phyloP scores from a whole-genome alignment of 768 basidiomycete species.

The Psilocybe azurescens region DNA sequence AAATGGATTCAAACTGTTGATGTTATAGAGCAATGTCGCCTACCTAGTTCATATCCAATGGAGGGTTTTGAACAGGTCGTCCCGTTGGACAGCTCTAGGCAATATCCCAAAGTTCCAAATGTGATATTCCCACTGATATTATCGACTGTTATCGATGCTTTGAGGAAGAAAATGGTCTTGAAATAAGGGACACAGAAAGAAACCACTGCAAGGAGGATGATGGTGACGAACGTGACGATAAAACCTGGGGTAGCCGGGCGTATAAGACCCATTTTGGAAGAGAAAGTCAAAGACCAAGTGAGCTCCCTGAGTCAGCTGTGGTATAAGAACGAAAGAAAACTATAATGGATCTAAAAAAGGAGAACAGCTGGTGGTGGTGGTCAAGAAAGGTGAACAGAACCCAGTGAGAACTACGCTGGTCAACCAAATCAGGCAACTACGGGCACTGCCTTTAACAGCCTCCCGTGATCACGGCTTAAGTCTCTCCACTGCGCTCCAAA shows the following conservation, averaged over 20 bases:
- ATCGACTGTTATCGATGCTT: slow-evolving; percentile 60
- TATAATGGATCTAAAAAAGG: slow-evolving; percentile 6
- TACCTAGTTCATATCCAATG: slow-evolving; percentile 89
- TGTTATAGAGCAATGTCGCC: slow-evolving; percentile 31
- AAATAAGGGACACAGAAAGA: slow-evolving; percentile 91
- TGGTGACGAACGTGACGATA: slow-evolving; percentile 79
- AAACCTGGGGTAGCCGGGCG: slow-evolving; percentile 93
- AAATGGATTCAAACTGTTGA: neutral
- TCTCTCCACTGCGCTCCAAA: neutral
- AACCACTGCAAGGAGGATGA: slow-evolving; percentile 81
- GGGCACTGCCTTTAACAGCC: slow-evolving; percentile 11
- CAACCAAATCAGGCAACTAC: slow-evolving; percentile 12
- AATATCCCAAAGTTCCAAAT: slow-evolving; percentile 93
- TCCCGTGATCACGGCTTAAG: slow-evolving; percentile 1
- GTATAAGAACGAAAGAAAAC: slow-evolving; percentile 8
- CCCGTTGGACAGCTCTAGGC: slow-evolving; percentile 57
- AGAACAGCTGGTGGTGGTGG: slow-evolving; percentile 12
- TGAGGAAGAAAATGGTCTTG: slow-evolving; percentile 90
- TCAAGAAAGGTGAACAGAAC: neutral
- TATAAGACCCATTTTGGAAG: slow-evolving; percentile 57
- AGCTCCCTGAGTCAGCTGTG: slow-evolving; percentile 14
- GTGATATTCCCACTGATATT: slow-evolving; percentile 66
- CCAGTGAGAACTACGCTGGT: slow-evolving; percentile 7
- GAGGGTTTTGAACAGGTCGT: slow-evolving; percentile 80
- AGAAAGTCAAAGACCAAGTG: slow-evolving; percentile 10